These are phyloP conservation scores for Parafenestella ontariensis DNA, from an alignment of 2,329 filamentous ascomycete genomes.

Conservation along the genomic window DNA sequence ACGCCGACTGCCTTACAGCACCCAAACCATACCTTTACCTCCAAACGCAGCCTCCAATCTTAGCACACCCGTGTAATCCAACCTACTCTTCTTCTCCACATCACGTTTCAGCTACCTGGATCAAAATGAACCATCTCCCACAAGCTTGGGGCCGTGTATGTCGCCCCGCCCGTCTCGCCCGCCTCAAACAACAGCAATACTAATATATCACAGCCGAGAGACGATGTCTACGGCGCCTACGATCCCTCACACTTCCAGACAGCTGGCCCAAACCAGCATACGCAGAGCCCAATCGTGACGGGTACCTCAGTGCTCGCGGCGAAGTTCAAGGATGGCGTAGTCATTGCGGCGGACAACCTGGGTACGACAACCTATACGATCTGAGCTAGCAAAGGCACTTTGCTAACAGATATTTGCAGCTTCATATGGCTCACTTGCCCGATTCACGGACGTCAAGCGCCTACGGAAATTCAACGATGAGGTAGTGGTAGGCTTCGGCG, in stretches of 20 bases:
- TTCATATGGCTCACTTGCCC: constrained; percentile 93
- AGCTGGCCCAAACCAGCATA: constrained; percentile 75
- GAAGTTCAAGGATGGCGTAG: constrained; percentile 96
- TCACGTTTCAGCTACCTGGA: neutral
- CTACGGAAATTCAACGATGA: constrained; percentile 86
- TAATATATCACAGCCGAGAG: constrained; percentile 74
- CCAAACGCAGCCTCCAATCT: constrained; percentile 18
- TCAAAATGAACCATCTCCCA: constrained; percentile 69
- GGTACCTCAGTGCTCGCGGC: constrained; percentile 94
- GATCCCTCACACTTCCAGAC: constrained; percentile 83
- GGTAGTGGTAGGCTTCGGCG: constrained; percentile 89
- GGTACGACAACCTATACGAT: constrained; percentile 61
- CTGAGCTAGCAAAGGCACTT: neutral
- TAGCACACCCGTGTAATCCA: constrained; percentile 1
- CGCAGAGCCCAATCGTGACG: constrained; percentile 91
- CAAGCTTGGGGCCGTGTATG: constrained; percentile 71
- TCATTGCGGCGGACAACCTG: constrained; percentile 95
- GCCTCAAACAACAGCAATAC: constrained; percentile 20
- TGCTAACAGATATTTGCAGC: constrained; percentile 60
- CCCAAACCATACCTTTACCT: constrained; percentile 30
- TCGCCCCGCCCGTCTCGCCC: constrained; percentile 16
- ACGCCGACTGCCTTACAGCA: constrained; percentile 40
- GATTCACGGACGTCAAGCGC: constrained; percentile 96
- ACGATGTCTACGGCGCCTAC: constrained; percentile 96
- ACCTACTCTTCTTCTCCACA: neutral